Percentiles rank a stretch among this genome's conserved stretches.
Conservation (phyloP, 768 basidiomycete genomes). For the Wakefieldia striispora region DNA sequence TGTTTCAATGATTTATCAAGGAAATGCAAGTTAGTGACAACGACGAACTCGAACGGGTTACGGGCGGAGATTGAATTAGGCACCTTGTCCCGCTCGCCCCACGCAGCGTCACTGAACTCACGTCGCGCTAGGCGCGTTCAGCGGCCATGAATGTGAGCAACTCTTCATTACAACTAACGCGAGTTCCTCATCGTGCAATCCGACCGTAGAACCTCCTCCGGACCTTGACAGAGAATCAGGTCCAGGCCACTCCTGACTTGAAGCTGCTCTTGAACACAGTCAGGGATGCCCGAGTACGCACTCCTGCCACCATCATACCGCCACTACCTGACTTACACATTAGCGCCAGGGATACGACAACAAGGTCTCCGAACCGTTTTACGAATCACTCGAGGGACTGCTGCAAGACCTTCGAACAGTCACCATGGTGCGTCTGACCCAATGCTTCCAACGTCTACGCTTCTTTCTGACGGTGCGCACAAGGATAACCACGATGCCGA, state of each 20-base stretch:
- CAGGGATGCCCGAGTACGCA: conserved; percentile 83
- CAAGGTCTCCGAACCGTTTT: conserved; percentile 85
- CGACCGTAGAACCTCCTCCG: conserved; percentile 76
- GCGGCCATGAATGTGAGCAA: conserved; percentile 25
- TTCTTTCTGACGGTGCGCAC: conserved; percentile 25
- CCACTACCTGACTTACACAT: conserved; percentile 22
- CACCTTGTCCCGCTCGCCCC: conserved; percentile 32
- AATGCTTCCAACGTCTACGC: conserved; percentile 20
- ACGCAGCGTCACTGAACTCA: conserved; percentile 28
- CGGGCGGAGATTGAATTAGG: conserved; percentile 29
- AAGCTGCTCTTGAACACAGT: conserved; percentile 79
- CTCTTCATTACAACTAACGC: neutral
- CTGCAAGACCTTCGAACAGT: conserved; percentile 80
- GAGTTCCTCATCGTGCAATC: conserved; percentile 2
- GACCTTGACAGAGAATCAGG: conserved; percentile 77
- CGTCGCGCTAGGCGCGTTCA: conserved; percentile 29
- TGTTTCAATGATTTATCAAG: too few relatives aligned
- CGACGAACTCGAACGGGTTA: too few relatives aligned
- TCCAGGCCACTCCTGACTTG: conserved; percentile 68
- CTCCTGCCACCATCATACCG: conserved; percentile 13
- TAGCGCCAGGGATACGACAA: conserved; percentile 53
- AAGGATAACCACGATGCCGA: conserved; percentile 88
- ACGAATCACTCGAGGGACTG: conserved; percentile 89
- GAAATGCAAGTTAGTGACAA: too few relatives aligned
- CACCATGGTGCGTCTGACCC: conserved; percentile 50